Evolutionary conservation across 176 grass and related monocot genomes (phyloP), one percentile per base, ranked within the genome.

Genomic region (Carex kokanica): DNA sequence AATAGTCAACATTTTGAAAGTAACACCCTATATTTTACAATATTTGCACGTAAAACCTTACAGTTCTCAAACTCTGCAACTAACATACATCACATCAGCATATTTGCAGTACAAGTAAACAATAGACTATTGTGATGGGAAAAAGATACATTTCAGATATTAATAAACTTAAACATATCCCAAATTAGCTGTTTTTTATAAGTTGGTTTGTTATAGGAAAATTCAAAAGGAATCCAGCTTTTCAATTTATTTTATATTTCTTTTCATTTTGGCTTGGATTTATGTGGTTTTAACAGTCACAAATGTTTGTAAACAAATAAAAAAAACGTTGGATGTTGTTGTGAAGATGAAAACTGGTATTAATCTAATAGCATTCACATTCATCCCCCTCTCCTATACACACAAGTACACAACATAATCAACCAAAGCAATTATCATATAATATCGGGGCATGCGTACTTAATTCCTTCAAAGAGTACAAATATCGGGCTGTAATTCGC

Each of bases 91-190:
- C 65, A 68, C 32, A 8, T 13, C 0, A 14, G n/a, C 8, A 74
- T 25, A 74, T 52, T 27, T 27, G 71, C 71, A 74, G 20, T 74
- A 74, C 1, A 52, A 74, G 43, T 74, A 74, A 74, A 74, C 21
- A 52, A 53, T 8, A 24, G 45, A 53, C 23, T 53, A 53, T 53
- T 27, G 10, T 16, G 5, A 53, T 27, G 4, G 11, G 6, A 38
- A 74, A 34, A 38, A 74, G 25, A 74, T 27, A 5, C 43, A 27
- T 27, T 27, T 27, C 27, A 27, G 27, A 27, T 27, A 27, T 27
- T 27, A 27, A 27, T 27, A 27, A 27, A 27, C 27, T 27, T 27
- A 27, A 27, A 27, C 27, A 27, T 27, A 27, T 27, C 27, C 27
- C 43, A 49, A 41, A 24, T 2, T 21, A 8, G n/a, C 5, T 41